Percentiles rank a stretch among this genome's conserved stretches.
Evolutionary conservation across 2,329 filamentous ascomycete species (phyloP).

Genomic region (Blumeria hordei): DNA sequence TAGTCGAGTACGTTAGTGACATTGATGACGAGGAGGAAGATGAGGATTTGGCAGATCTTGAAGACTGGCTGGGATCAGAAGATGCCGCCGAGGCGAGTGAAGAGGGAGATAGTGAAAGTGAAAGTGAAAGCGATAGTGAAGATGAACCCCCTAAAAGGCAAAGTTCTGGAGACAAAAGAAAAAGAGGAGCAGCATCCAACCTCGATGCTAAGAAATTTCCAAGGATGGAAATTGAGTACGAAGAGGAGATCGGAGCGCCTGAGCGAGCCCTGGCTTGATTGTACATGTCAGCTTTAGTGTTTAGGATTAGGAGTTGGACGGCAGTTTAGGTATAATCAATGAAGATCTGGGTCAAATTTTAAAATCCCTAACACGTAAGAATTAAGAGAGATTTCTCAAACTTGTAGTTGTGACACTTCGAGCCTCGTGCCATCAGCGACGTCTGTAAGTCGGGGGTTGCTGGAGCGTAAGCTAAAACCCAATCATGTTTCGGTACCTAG

Average conservation of each 20-base stretch:
- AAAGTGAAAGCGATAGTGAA: slow-evolving; percentile 23
- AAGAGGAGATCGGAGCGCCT: slow-evolving; percentile 34
- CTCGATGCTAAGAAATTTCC: slow-evolving; percentile 20
- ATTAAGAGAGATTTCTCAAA: no score
- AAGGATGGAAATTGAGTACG: slow-evolving; percentile 50
- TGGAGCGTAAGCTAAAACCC: background rate
- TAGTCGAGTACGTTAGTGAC: slow-evolving; percentile 85
- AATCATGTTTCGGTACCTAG: background rate
- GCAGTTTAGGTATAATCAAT: no score
- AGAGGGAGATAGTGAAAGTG: slow-evolving; percentile 31
- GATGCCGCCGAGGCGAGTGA: slow-evolving; percentile 19
- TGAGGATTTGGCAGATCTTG: slow-evolving; percentile 54
- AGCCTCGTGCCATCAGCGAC: no score
- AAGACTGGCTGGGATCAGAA: slow-evolving; percentile 77
- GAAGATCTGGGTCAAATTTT: no score
- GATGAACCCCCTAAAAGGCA: slow-evolving; percentile 32
- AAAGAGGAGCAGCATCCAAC: slow-evolving; percentile 13
- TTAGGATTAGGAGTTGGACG: no score
- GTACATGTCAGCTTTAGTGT: no score
- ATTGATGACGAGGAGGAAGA: slow-evolving; percentile 67
- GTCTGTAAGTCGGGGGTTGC: no score
- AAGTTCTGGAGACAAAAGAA: slow-evolving; percentile 26
- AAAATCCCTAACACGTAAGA: no score
- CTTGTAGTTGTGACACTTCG: no score
- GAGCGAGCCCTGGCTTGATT: slow-evolving; percentile 5